Percentiles rank a stretch among this genome's conserved stretches.
Conservation (phyloP, 2,329 filamentous ascomycete species). For the Aureobasidium pullulans region DNA sequence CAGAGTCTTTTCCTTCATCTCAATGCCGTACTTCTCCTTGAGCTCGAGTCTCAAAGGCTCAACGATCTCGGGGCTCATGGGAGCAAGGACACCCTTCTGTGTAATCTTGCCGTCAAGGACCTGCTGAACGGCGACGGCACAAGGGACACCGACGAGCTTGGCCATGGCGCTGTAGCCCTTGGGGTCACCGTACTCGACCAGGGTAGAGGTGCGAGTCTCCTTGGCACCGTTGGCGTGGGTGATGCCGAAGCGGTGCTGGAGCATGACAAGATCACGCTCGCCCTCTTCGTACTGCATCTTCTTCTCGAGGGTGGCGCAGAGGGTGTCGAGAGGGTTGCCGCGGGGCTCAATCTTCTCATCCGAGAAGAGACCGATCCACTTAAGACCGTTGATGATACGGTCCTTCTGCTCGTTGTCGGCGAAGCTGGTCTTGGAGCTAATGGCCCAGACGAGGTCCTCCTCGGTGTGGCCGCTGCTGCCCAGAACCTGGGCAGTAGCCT, state of each 20-base stretch:
- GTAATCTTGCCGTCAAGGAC: constrained; percentile 31
- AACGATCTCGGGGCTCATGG: constrained; percentile 65
- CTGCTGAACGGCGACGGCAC: constrained; percentile 58
- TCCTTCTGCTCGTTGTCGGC: constrained; percentile 58
- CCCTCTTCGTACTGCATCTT: constrained; percentile 83
- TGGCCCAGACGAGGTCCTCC: constrained; percentile 58
- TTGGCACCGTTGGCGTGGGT: constrained; percentile 71
- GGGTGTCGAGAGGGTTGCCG: constrained; percentile 80
- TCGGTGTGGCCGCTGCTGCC: constrained; percentile 59
- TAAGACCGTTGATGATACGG: constrained; percentile 62
- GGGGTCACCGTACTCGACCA: constrained; percentile 74
- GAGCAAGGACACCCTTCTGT: constrained; percentile 55
- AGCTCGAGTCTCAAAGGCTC: constrained; percentile 69
- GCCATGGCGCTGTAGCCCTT: constrained; percentile 74
- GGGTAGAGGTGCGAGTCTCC: constrained; percentile 72
- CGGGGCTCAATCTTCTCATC: constrained; percentile 61
- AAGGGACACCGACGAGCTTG: constrained; percentile 69
- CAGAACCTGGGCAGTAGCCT: constrained; percentile 72
- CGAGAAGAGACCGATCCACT: constrained; percentile 65
- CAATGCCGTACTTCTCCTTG: constrained; percentile 68
- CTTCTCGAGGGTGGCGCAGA: constrained; percentile 79
- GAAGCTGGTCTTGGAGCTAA: constrained; percentile 71
- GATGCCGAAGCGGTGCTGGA: constrained; percentile 78
- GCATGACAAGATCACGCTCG: constrained; percentile 75
- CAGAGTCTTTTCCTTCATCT: constrained; percentile 60